Conservation (phyloP, 768 basidiomycete species). For the Leccinum pellstonianum region DNA sequence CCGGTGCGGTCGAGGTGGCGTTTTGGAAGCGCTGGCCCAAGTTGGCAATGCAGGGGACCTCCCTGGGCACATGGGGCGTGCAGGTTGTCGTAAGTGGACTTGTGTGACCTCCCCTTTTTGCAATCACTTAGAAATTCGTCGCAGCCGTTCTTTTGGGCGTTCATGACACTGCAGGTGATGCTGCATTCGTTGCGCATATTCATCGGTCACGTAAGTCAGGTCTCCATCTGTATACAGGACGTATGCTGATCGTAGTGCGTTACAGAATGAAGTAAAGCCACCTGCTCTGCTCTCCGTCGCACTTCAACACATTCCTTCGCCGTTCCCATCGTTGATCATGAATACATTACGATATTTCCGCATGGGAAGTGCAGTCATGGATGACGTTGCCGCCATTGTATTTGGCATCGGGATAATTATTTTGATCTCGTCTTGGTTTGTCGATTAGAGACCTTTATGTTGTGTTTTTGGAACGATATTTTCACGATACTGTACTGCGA, state of each 20-base stretch:
- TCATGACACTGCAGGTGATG: constrained; percentile 67
- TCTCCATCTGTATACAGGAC: background rate
- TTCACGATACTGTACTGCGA: constrained; percentile 5
- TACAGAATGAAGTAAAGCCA: constrained; percentile 56
- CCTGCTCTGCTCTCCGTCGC: constrained; percentile 59
- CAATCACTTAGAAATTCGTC: background rate
- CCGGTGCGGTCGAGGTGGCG: constrained; percentile 33
- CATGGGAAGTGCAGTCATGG: constrained; percentile 63
- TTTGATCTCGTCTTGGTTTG: constrained; percentile 49
- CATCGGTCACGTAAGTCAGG: constrained; percentile 56
- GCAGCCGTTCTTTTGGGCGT: constrained; percentile 83
- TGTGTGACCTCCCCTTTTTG: background rate
- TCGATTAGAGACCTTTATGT: constrained; percentile 12
- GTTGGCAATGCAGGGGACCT: constrained; percentile 41
- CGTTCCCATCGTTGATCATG: constrained; percentile 59
- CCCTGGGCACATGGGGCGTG: constrained; percentile 44
- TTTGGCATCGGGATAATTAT: constrained; percentile 72
- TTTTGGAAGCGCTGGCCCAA: constrained; percentile 66
- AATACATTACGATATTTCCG: constrained; percentile 66
- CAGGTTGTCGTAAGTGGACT: constrained; percentile 53
- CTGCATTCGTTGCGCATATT: constrained; percentile 74
- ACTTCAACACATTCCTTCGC: constrained; percentile 65
- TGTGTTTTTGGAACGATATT: constrained; percentile 2
- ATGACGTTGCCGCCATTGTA: constrained; percentile 68
- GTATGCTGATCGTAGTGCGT: constrained; percentile 3